Percentiles rank a stretch among this genome's conserved stretches.
phyloP scores from a whole-genome alignment of 495 filamentous ascomycete species.

The Elasticomyces elasticus region DNA sequence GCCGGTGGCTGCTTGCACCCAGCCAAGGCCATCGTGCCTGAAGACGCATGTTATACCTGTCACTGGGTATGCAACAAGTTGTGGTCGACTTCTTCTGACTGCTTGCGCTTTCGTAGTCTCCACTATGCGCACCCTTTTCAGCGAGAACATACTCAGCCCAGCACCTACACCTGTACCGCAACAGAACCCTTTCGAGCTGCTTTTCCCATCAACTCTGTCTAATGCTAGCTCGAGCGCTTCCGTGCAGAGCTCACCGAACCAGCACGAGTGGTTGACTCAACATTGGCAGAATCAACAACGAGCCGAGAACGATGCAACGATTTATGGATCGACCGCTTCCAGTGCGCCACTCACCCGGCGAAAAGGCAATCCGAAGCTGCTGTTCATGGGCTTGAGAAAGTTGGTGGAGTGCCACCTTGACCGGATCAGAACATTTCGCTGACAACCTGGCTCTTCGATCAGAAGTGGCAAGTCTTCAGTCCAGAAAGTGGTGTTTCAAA shows the following conservation, averaged over 20 bases:
- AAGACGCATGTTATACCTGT: background rate
- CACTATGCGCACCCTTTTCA: constrained; percentile 22
- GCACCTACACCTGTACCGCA: constrained; percentile 3
- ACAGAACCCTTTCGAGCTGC: constrained; percentile 15
- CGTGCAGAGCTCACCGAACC: constrained; percentile 9
- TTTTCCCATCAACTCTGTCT: constrained; percentile 1
- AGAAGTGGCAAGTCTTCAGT: constrained; percentile 98
- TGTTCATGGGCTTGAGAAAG: constrained; percentile 95
- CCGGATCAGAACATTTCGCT: background rate
- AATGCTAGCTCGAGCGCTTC: constrained; percentile 11
- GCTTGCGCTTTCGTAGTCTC: background rate
- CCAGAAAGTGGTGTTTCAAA: constrained; percentile 94
- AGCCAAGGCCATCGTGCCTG: too few relatives aligned
- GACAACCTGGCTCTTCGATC: background rate
- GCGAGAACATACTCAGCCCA: constrained; percentile 18
- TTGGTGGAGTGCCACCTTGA: constrained; percentile 29
- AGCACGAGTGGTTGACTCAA: constrained; percentile 19
- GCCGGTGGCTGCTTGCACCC: too few relatives aligned
- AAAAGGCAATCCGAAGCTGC: constrained; percentile 65
- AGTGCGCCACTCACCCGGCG: background rate
- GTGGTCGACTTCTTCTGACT: background rate
- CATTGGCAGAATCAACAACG: constrained; percentile 9
- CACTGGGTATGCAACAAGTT: background rate
- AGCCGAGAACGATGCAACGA: background rate
- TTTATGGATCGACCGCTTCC: background rate